Evolutionary conservation across 2,329 filamentous ascomycete genomes (phyloP), one percentile per base, ranked within the genome.

Genomic region (Penicillium olsonii): DNA sequence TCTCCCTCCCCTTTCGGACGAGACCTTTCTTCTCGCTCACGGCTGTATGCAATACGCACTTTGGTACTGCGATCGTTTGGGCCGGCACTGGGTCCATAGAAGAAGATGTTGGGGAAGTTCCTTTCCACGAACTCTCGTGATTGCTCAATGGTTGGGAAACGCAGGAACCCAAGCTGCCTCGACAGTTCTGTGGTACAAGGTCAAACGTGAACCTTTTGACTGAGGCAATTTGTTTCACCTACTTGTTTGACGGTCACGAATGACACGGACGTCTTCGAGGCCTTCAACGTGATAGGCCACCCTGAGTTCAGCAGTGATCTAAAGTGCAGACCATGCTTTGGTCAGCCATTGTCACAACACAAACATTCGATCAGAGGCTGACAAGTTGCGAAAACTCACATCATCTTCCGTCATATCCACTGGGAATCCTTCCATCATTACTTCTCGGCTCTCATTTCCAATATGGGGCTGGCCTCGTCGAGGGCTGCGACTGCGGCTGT

Each of bases 221-320:
- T 4, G 1, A 10, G 5, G 1, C 9, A 11, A 11, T 5, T 3
- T 4, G 7, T 33, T 14, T 27, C 24, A 62, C 69, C 55, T 68
- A 83, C 81, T 81, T 17, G 80, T 83, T 52, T 80, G 77, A 48
- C 79, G 75, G 57, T 84, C 80, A 51, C 79, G 78, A 57, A 84
- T 84, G 43, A 84, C 71, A 15, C 79, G 74, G 40, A 83, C 71
- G 57, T 82, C 79, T 60, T 83, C 79, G 52, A 84, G 66, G n/a
- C 72, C 73, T 48, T 77, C 71, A 54, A 80, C 69, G 59, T 75
- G 68, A 56, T 82, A 77, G 56, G 72, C 73, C 57, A 78, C 73
- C 57, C 71, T 70, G 59, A 84, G 71, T 72, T 83, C 80, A 68
- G 72, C 72, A 59, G 75, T 73, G 64, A 84, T 80, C 81, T 84